Evolutionary conservation across 1,139 yeast genomes (phyloP), one percentile per base, ranked within the genome.

Genomic region (Taphrina deformans): DNA sequence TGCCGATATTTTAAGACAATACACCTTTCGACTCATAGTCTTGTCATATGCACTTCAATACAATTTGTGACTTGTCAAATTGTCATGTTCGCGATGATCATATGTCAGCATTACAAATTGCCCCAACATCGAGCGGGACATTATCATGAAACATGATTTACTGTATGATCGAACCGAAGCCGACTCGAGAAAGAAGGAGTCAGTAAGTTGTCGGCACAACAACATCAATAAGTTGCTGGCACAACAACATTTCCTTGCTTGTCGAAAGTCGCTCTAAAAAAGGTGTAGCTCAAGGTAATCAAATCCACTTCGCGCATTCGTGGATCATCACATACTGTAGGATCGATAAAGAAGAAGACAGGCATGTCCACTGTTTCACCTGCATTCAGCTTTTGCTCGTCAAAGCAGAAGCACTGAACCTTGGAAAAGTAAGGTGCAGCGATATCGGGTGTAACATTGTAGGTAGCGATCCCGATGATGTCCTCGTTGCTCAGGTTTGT

Each of bases 311-410:
- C 88, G 75, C 95, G 84, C 95, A 93, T 89, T 51, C 85, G 82
- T 7, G 99, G 98, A 74, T 95, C 99, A 69, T 87, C 87, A 55
- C 96, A 96, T 76, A 89, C 93, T 70, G 95, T 99, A 0, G 99
- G 99, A 74, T 95, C 99, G 65, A 95, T 89, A 76, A 95, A 95
- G 82, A 95, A 95, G 78, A 95, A 95, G 18, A 67, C 69, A 1
- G 99, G 99, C 99, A 95, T 93, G 74, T 95, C 99, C 16, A 95
- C 96, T 75, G 93, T 98, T 78, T 95, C 99, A 5, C 98, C 98
- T 1, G 97, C 97, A 66, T 87, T 83, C 70, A 93, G 80, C 75
- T 90, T 83, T 76, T 93, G 99, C 75, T 93, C 99, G 77, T 93
- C 99, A 74, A 95, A 93, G 75, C 99, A 93, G 78, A 93, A 93